Evolutionary conservation across 177 flowering plant genomes (phyloP).

Genomic region (Vitis hybrid): DNA sequence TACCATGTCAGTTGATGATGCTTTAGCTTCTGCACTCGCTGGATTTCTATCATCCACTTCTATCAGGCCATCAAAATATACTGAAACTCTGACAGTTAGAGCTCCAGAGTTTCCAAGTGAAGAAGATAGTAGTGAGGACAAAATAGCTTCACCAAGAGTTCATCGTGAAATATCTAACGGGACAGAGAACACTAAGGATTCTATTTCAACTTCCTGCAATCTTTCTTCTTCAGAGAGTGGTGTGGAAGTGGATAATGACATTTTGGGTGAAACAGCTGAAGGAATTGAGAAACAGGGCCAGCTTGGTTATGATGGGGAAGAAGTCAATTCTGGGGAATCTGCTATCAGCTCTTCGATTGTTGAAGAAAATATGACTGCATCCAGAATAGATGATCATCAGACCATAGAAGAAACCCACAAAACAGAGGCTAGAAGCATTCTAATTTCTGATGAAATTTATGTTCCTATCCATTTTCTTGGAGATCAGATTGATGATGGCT

Average conservation of each 20-base stretch:
- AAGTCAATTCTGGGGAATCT: neutral
- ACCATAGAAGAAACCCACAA: constrained; percentile 3
- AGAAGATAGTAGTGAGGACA: constrained; percentile 21
- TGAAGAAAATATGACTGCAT: neutral
- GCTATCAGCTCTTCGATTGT: neutral
- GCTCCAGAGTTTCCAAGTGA: constrained; percentile 42
- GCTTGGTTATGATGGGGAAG: constrained; percentile 7
- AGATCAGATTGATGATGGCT: constrained; percentile 12
- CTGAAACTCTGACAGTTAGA: constrained; percentile 25
- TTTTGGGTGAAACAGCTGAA: constrained; percentile 4
- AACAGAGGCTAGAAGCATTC: constrained; percentile 3
- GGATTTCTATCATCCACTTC: constrained; percentile 50
- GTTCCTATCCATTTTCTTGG: constrained; percentile 4
- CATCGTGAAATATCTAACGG: constrained; percentile 11
- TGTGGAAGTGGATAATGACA: constrained; percentile 4
- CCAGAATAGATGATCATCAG: neutral
- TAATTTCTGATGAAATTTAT: constrained; percentile 1
- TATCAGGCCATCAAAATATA: constrained; percentile 15
- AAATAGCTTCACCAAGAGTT: constrained; percentile 13
- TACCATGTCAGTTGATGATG: constrained; percentile 65
- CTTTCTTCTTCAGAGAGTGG: constrained; percentile 15
- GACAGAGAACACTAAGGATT: constrained; percentile 12
- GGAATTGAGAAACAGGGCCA: constrained; percentile 9
- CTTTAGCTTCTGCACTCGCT: constrained; percentile 78
- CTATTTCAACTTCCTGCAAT: constrained; percentile 10